These are phyloP conservation scores for Clarireedia hainanense DNA, from an alignment of 2,329 filamentous ascomycete species.

Conservation along the genomic window DNA sequence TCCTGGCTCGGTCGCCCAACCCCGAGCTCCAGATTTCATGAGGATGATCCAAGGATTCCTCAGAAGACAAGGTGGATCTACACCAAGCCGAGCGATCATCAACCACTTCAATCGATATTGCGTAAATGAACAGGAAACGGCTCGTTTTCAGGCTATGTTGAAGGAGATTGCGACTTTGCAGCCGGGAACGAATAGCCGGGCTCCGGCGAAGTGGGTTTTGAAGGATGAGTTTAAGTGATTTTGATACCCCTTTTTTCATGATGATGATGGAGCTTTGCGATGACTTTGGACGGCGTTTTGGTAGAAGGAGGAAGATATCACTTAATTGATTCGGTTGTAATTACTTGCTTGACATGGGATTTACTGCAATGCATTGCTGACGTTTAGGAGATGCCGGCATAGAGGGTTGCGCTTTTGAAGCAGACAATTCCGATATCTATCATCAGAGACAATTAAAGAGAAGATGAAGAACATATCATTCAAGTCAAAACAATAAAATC, in stretches of 20 bases:
- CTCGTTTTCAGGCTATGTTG: constrained; percentile 76
- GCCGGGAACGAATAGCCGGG: constrained; percentile 28
- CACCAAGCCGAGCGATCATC: constrained; percentile 76
- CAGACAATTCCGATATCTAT: no score
- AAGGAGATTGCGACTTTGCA: constrained; percentile 66
- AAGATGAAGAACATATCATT: no score
- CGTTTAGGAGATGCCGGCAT: no score
- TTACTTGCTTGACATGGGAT: no score
- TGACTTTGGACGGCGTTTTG: background rate
- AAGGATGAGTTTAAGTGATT: constrained; percentile 28
- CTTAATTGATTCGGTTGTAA: no score
- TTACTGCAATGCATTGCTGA: no score
- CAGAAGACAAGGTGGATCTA: constrained; percentile 65
- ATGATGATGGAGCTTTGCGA: background rate
- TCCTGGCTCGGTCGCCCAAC: constrained; percentile 30
- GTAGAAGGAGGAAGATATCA: no score
- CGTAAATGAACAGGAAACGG: constrained; percentile 56
- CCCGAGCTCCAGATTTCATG: constrained; percentile 55
- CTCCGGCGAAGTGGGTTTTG: constrained; percentile 28
- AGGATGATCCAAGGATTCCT: constrained; percentile 74
- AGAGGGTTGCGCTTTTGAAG: no score
- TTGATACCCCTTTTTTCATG: background rate
- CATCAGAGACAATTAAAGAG: no score
- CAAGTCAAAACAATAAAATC: no score
- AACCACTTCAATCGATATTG: constrained; percentile 85